Conservation (phyloP, 2,329 filamentous ascomycete genomes). For the Colletotrichum filicis region DNA sequence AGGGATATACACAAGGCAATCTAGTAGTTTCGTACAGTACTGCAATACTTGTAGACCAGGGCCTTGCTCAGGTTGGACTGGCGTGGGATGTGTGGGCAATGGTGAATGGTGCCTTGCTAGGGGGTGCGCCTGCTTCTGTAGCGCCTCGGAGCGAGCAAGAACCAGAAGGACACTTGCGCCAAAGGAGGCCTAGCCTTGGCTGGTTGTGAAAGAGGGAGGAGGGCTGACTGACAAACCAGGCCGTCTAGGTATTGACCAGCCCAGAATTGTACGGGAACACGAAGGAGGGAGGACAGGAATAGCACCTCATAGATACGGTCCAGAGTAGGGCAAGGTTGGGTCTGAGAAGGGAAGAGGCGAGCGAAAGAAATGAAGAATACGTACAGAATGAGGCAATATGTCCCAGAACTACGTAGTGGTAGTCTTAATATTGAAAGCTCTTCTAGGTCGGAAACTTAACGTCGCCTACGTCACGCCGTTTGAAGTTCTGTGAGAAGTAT, state of each 20-base stretch:
- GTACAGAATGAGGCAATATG: slow-evolving; percentile 9
- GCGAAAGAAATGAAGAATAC: slow-evolving; percentile 7
- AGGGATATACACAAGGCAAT: slow-evolving; percentile 15
- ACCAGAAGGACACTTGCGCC: slow-evolving; percentile 34
- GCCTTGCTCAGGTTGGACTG: slow-evolving; percentile 24
- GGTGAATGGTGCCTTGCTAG: slow-evolving; percentile 32
- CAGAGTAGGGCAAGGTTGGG: neutral
- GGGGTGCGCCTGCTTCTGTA: slow-evolving; percentile 30
- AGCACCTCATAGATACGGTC: neutral
- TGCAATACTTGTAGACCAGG: slow-evolving; percentile 5
- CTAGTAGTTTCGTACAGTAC: slow-evolving; percentile 4
- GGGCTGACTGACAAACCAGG: slow-evolving; percentile 27
- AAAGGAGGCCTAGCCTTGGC: slow-evolving; percentile 20
- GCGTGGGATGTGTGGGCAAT: slow-evolving; percentile 15
- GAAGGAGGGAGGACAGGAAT: slow-evolving; percentile 1
- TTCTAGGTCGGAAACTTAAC: neutral
- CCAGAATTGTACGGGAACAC: slow-evolving; percentile 5
- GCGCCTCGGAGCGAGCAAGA: slow-evolving; percentile 15
- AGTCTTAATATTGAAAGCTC: neutral
- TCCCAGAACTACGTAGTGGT: neutral
- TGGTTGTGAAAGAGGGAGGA: slow-evolving; percentile 31
- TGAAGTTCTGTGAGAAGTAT: neutral
- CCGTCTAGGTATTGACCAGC: slow-evolving; percentile 15
- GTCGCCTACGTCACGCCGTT: neutral
- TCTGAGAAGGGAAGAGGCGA: neutral